Conservation (phyloP, 2,329 filamentous ascomycete genomes). For the Claviceps purpurea region DNA sequence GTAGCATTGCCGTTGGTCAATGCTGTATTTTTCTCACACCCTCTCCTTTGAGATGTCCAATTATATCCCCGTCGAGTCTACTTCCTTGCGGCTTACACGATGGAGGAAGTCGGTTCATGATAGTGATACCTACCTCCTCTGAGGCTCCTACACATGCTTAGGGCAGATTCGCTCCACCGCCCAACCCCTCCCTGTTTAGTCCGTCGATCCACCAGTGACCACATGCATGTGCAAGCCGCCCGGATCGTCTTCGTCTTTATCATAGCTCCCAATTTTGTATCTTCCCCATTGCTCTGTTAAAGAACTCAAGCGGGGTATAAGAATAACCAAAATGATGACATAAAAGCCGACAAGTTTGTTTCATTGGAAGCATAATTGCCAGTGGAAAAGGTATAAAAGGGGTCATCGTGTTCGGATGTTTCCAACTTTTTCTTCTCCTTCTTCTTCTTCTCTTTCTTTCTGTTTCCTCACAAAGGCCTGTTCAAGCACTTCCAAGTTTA, state of each 20-base stretch:
- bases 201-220: conserved; percentile 16
- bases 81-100: not conserved
- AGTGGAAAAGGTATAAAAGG: conserved; percentile 49
- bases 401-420: conserved; percentile 30
- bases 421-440: conserved; percentile 15
- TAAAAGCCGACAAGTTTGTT: conserved; percentile 28
- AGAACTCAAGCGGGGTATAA: conserved; percentile 27
- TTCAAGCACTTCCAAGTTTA: not conserved
- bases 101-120: not conserved
- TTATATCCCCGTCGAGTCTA: not conserved
- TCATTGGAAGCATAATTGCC: conserved; percentile 21
- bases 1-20: conserved; percentile 3
- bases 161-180: too few species aligned
- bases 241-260: not conserved
- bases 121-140: too few species aligned
- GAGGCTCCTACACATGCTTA: not conserved
- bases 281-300: conserved; percentile 16
- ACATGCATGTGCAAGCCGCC: conserved; percentile 12
- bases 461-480: not conserved
- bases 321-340: conserved; percentile 27
- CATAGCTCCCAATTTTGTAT: conserved; percentile 4
- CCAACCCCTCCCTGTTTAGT: conserved; percentile 13
- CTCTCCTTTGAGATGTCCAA: conserved; percentile 8
- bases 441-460: conserved; percentile 3
- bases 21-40: conserved; percentile 12